These are phyloP conservation scores for Cylindrotheca closterium DNA, from an alignment of 108 stramenopile species.

Conservation along the genomic window DNA sequence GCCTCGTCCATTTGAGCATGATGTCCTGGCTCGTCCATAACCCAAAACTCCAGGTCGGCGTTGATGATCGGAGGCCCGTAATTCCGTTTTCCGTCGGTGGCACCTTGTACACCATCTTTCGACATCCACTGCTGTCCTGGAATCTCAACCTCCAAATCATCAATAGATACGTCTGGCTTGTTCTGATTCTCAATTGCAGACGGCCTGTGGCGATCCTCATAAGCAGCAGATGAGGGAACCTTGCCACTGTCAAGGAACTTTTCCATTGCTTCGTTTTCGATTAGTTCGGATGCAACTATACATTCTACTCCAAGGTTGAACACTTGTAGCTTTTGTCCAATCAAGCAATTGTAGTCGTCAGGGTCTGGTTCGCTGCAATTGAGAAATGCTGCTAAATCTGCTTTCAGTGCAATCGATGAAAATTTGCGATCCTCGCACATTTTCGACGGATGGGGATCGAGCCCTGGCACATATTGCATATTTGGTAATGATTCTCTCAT, in stretches of 20 bases:
- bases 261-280: constrained; percentile 37
- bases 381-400: constrained; percentile 40
- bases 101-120: background rate
- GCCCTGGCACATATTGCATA: constrained; percentile 61
- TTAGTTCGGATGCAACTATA: constrained; percentile 52
- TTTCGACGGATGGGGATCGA: constrained; percentile 45
- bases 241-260: constrained; percentile 28
- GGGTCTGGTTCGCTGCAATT: constrained; percentile 66
- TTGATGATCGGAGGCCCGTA: constrained; percentile 37
- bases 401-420: constrained; percentile 35
- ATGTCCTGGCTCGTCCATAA: constrained; percentile 38
- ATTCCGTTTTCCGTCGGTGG: constrained; percentile 6
- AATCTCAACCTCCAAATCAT: background rate
- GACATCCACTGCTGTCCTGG: background rate
- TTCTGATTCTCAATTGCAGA: background rate
- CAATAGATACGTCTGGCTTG: background rate
- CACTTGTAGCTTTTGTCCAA: constrained; percentile 86
- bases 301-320: constrained; percentile 82
- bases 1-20: constrained; percentile 22
- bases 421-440: constrained; percentile 23
- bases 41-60: constrained; percentile 42
- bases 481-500: constrained; percentile 74
- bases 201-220: background rate
- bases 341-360: constrained; percentile 68
- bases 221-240: constrained; percentile 13